Evolutionary conservation across 1,284 basidiomycete genomes (phyloP).

Genomic region (Ganoderma resinaceum): DNA sequence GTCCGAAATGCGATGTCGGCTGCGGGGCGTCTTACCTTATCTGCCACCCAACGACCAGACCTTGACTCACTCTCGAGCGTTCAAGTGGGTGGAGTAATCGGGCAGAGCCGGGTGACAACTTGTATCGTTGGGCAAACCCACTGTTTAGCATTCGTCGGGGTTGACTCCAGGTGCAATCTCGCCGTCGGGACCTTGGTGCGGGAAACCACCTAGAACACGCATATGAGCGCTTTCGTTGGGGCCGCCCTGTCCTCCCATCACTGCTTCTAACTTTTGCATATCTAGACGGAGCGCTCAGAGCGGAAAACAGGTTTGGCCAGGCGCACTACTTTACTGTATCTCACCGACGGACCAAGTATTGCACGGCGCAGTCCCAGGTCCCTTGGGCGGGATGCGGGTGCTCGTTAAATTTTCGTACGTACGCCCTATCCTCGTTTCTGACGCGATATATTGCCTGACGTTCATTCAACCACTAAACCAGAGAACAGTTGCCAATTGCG

Average conservation of each 20-base stretch:
- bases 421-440: background rate
- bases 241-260: background rate
- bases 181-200: background rate
- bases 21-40: background rate
- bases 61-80: background rate
- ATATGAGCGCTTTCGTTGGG: background rate
- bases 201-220: background rate
- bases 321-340: background rate
- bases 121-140: background rate
- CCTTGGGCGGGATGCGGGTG: background rate
- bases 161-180: background rate
- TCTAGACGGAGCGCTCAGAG: background rate
- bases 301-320: background rate
- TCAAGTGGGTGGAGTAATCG: background rate
- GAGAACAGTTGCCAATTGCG: background rate
- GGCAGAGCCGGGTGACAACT: background rate
- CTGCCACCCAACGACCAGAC: background rate
- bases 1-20: background rate
- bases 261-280: background rate
- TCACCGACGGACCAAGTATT: background rate
- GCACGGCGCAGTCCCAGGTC: background rate
- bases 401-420: background rate
- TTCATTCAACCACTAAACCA: background rate
- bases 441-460: background rate
- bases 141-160: background rate